Percentiles rank a stretch among this genome's conserved stretches.
Conservation (phyloP, 192 early-diverging fungal genomes). For the Backusella tuberculispora region DNA sequence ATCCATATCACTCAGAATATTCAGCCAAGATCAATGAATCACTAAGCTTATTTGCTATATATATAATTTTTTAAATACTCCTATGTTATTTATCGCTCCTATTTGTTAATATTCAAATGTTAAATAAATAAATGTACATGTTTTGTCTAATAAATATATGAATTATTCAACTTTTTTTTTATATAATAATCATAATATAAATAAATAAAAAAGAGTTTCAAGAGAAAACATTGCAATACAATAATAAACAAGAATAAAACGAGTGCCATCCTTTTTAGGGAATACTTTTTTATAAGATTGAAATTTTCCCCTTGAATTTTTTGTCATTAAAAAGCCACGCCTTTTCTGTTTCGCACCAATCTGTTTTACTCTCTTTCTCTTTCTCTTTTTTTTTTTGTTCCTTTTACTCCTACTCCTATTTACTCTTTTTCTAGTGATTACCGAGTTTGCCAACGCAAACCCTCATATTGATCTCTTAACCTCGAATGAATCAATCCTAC, state of each 20-base stretch:
- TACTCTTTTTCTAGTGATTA: slow-evolving; percentile 11
- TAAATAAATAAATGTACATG: slow-evolving; percentile 16
- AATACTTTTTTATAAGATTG: neutral
- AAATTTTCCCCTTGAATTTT: slow-evolving; percentile 6
- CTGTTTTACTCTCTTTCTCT: neutral
- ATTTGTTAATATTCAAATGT: neutral
- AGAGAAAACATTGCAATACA: neutral
- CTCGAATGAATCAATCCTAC: slow-evolving; percentile 12
- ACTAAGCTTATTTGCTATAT: neutral
- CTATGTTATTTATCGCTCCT: neutral
- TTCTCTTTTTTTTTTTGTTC: neutral
- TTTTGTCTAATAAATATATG: neutral
- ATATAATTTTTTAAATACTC: neutral
- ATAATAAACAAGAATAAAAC: neutral
- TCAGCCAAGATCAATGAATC: slow-evolving; percentile 21
- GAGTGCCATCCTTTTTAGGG: neutral
- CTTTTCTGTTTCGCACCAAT: neutral
- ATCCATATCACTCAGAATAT: neutral
- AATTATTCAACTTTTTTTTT: neutral
- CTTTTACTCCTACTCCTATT: neutral
- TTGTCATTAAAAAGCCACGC: slow-evolving; percentile 15
- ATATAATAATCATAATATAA: too few relatives aligned
- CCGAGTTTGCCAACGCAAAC: slow-evolving; percentile 16
- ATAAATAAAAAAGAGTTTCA: neutral
- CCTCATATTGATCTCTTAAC: slow-evolving; percentile 15